These are phyloP conservation scores for Microascus cirrosus DNA, from an alignment of 2,329 filamentous ascomycete species.

Conservation along the genomic window DNA sequence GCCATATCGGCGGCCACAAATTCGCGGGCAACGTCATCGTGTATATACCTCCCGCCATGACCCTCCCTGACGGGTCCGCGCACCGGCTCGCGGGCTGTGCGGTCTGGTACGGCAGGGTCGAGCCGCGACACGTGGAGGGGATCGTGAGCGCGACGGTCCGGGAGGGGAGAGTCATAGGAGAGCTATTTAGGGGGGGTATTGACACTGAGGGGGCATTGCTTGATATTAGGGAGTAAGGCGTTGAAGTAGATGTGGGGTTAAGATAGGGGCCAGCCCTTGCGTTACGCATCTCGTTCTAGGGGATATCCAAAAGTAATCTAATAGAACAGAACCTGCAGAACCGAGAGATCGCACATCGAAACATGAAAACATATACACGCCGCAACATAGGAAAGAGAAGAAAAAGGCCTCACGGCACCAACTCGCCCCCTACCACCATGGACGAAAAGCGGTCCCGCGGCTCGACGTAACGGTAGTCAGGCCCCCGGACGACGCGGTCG, in stretches of 20 bases:
- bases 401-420: too few relatives aligned
- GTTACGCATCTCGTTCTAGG: too few relatives aligned
- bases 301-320: too few relatives aligned
- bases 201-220: slow-evolving; percentile 37
- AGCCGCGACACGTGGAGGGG: slow-evolving; percentile 64
- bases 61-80: slow-evolving; percentile 19
- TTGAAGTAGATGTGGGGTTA: too few relatives aligned
- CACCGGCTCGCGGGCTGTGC: slow-evolving; percentile 59
- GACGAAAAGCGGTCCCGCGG: slow-evolving; percentile 28
- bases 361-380: too few relatives aligned
- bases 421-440: slow-evolving; percentile 25
- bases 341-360: too few relatives aligned
- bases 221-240: neutral
- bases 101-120: slow-evolving; percentile 74
- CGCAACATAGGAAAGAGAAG: too few relatives aligned
- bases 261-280: too few relatives aligned
- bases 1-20: slow-evolving; percentile 76
- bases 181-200: slow-evolving; percentile 64
- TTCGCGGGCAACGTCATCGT: slow-evolving; percentile 78
- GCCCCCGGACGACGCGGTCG: slow-evolving; percentile 36
- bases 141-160: slow-evolving; percentile 61
- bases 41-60: slow-evolving; percentile 52
- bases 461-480: slow-evolving; percentile 28
- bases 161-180: slow-evolving; percentile 54
- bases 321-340: too few relatives aligned